These are phyloP conservation scores for Apiospora arundinis DNA, from an alignment of 2,329 filamentous ascomycete genomes.

Conservation along the genomic window DNA sequence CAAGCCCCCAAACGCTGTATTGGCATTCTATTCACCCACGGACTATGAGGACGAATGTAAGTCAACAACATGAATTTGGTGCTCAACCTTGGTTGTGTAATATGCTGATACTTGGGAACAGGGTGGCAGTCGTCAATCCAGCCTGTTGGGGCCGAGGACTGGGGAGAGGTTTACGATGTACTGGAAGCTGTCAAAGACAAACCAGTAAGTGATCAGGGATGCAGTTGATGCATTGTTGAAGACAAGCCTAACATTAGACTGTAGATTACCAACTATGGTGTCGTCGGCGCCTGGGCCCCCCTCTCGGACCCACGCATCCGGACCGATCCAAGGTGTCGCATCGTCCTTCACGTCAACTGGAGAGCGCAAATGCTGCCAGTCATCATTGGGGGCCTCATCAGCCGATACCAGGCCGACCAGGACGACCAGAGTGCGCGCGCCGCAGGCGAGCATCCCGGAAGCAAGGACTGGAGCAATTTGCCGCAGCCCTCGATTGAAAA, in stretches of 20 bases:
- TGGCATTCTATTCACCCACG: conserved; percentile 51
- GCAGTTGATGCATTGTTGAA: no score
- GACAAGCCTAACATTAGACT: not conserved
- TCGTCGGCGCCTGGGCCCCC: conserved; percentile 27
- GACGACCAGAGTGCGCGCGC: not conserved
- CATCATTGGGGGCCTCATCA: conserved; percentile 35
- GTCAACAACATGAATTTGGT: not conserved
- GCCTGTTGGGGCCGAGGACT: conserved; percentile 28
- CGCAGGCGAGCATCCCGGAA: no score
- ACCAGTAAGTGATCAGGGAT: conserved; percentile 30
- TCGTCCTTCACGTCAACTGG: conserved; percentile 42
- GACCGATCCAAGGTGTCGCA: conserved; percentile 34
- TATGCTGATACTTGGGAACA: not conserved
- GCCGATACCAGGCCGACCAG: conserved; percentile 23
- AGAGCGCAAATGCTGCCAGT: conserved; percentile 35
- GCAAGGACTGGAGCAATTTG: conserved; percentile 27
- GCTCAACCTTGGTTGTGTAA: rapidly evolving
- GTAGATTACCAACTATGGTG: conserved; percentile 32
- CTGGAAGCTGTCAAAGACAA: conserved; percentile 35
- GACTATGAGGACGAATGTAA: conserved; percentile 31
- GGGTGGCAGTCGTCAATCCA: conserved; percentile 28
- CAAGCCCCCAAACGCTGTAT: conserved; percentile 46
- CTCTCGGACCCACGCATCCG: conserved; percentile 24
- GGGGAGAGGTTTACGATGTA: conserved; percentile 35
- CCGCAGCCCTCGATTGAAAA: conserved; percentile 27